A percentile compares a stretch with the other conserved stretches of the same genome.
Evolutionary conservation across 2,329 filamentous ascomycete genomes (phyloP).

Genomic region (Thielaviopsis euricoi): DNA sequence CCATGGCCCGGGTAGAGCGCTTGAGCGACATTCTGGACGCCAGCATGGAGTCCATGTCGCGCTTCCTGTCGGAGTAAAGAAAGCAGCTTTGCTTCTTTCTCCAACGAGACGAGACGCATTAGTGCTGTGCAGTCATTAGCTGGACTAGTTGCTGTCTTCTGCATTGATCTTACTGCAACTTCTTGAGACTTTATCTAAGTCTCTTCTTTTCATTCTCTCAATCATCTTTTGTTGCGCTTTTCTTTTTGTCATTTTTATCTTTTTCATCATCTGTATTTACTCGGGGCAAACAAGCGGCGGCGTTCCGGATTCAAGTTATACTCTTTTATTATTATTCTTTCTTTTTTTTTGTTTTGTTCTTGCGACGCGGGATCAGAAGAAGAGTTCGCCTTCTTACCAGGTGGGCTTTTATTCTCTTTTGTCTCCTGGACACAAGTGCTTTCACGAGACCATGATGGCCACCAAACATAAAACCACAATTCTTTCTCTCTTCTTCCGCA

Average conservation of each 20-base stretch:
- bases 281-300: constrained; percentile 10
- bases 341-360: constrained; percentile 2
- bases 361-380: not conserved
- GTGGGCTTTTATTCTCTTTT: not conserved
- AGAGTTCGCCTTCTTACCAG: not conserved
- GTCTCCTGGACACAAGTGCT: not conserved
- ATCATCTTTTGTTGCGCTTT: constrained; percentile 1
- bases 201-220: not conserved
- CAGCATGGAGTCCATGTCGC: constrained; percentile 10
- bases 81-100: not conserved
- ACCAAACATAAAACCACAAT: not conserved
- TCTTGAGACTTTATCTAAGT: not conserved
- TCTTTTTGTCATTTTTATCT: not conserved
- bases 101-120: not conserved
- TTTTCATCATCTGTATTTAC: constrained; percentile 8
- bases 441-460: not conserved
- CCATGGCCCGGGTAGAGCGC: constrained; percentile 33
- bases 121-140: constrained; percentile 4
- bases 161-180: constrained; percentile 5
- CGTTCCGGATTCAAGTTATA: constrained; percentile 7
- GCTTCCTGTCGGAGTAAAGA: constrained; percentile 2
- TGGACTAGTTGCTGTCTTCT: constrained; percentile 10
- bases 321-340: constrained; percentile 3
- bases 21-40: constrained; percentile 21
- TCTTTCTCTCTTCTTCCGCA: not conserved